phyloP scores from a whole-genome alignment of 352 stramenopile species.

The Hyaloperonospora arabidopsidis region DNA sequence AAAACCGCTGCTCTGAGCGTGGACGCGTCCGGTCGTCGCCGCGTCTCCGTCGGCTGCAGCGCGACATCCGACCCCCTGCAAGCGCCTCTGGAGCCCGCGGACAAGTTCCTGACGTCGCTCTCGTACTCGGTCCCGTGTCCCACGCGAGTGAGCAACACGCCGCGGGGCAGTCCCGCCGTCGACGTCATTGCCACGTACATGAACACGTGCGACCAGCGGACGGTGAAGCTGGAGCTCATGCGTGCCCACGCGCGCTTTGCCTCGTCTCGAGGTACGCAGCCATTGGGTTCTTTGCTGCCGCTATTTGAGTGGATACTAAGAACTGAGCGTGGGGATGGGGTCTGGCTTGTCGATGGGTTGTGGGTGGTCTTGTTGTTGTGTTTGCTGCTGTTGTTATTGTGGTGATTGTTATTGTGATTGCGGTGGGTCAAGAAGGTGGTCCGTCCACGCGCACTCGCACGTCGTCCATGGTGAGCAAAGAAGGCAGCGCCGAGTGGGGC shows the following conservation, averaged over 20 bases:
- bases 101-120: conserved; percentile 41
- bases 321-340: no score
- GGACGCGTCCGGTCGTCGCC: conserved; percentile 34
- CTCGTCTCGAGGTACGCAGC: conserved; percentile 51
- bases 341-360: conserved; percentile 20
- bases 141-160: conserved; percentile 52
- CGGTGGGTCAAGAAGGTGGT: conserved; percentile 18
- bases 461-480: conserved; percentile 64
- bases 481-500: conserved; percentile 78
- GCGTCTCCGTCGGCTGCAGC: conserved; percentile 39
- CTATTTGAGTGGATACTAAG: no score
- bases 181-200: conserved; percentile 87
- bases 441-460: conserved; percentile 45
- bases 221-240: conserved; percentile 70
- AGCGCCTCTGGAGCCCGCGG: conserved; percentile 29
- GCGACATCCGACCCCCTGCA: conserved; percentile 34
- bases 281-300: conserved; percentile 13
- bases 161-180: conserved; percentile 57
- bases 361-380: conserved; percentile 14
- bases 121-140: conserved; percentile 68
- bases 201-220: conserved; percentile 78
- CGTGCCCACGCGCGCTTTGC: conserved; percentile 64
- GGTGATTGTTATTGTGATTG: no score
- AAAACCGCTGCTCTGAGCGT: conserved; percentile 55
- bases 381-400: conserved; percentile 1